A percentile compares a stretch with the other conserved stretches of the same genome.
These are phyloP conservation scores for Leishmania guyanensis DNA, from an alignment of 208 protist species.

Conservation along the genomic window DNA sequence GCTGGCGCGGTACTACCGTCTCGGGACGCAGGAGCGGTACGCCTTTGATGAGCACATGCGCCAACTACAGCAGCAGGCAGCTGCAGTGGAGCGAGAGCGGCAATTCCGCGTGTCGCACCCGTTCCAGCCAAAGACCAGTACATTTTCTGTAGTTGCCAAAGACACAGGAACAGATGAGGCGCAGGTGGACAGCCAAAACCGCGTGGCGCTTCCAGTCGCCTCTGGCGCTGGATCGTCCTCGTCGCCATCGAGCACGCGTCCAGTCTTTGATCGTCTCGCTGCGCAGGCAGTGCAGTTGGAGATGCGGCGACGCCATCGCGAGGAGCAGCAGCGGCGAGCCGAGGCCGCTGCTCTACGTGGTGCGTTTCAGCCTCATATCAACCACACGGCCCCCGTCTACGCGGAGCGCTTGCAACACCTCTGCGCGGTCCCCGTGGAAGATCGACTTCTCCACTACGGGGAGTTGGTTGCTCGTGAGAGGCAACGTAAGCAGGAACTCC, in stretches of 20 bases:
- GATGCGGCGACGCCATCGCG: conserved; percentile 35
- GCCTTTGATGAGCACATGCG: conserved; percentile 51
- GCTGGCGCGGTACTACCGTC: conserved; percentile 43
- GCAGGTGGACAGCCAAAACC: background rate
- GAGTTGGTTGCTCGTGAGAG: conserved; percentile 41
- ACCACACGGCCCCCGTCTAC: conserved; percentile 25
- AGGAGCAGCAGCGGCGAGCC: conserved; percentile 40
- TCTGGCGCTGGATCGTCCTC: background rate
- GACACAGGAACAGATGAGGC: background rate
- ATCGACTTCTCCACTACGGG: conserved; percentile 82
- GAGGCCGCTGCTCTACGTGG: conserved; percentile 42
- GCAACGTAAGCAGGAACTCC: conserved; percentile 35
- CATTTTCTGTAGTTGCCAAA: background rate
- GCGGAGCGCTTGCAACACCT: conserved; percentile 15
- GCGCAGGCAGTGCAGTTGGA: conserved; percentile 38
- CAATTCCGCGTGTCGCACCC: conserved; percentile 27
- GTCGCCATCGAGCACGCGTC: background rate
- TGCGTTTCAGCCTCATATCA: conserved; percentile 67
- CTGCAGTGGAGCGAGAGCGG: conserved; percentile 7
- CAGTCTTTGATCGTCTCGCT: conserved; percentile 67
- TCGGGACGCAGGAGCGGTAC: conserved; percentile 71
- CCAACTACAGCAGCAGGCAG: conserved; percentile 13
- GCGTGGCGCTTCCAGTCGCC: background rate
- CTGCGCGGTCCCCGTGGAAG: conserved; percentile 60
- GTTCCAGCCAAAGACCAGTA: conserved; percentile 13